Conservation (phyloP, 768 basidiomycete species). For the Amanita exitialis region DNA sequence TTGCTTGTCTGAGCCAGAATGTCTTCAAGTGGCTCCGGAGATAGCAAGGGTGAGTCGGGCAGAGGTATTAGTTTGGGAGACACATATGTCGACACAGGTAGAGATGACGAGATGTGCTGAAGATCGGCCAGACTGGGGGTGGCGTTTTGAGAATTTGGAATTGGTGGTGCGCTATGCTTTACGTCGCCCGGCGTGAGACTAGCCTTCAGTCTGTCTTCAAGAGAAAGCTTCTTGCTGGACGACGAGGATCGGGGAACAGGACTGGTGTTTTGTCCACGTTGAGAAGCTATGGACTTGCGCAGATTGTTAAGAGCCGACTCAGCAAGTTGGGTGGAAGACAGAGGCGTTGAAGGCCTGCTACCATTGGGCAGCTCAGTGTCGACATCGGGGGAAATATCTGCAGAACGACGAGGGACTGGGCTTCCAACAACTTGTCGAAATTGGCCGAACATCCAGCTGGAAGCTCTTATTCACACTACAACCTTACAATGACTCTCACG, state of each 20-base stretch:
- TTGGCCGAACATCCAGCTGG: constrained; percentile 56
- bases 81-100: background rate
- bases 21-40: constrained; percentile 7
- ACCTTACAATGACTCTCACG: background rate
- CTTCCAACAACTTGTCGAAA: constrained; percentile 67
- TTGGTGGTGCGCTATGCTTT: background rate
- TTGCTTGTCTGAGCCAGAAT: background rate
- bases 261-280: constrained; percentile 31
- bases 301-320: constrained; percentile 29
- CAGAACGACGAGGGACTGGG: constrained; percentile 28
- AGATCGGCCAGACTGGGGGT: background rate
- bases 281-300: constrained; percentile 50
- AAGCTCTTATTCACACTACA: too few relatives aligned
- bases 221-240: constrained; percentile 9
- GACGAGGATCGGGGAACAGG: constrained; percentile 16
- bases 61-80: constrained; percentile 35
- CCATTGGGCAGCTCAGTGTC: constrained; percentile 15
- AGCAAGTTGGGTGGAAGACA: background rate
- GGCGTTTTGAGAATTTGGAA: background rate
- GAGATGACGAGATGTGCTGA: background rate
- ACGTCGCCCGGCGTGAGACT: constrained; percentile 9
- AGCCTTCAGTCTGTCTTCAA: constrained; percentile 5
- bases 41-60: constrained; percentile 27
- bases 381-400: constrained; percentile 11
- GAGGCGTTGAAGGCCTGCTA: constrained; percentile 8